A percentile compares a stretch with the other conserved stretches of the same genome.
These are phyloP conservation scores for Aureobasidium musti DNA, from an alignment of 2,329 filamentous ascomycete species.

Conservation along the genomic window DNA sequence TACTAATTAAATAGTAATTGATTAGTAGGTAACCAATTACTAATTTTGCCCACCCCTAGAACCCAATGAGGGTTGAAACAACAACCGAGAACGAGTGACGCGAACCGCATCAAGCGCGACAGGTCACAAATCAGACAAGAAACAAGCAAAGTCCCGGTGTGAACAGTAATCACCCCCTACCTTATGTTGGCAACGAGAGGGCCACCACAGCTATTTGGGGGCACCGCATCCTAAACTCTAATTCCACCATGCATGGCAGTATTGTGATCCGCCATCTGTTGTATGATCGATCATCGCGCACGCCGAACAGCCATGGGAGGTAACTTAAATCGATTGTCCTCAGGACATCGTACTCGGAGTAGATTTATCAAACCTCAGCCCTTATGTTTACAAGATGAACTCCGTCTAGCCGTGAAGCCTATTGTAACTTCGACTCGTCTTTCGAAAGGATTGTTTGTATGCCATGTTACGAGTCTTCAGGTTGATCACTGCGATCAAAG, in stretches of 20 bases:
- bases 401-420: constrained; percentile 11
- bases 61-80: neutral
- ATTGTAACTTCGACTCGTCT: neutral
- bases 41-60: neutral
- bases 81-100: neutral
- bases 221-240: constrained; percentile 2
- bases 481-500: neutral
- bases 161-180: neutral
- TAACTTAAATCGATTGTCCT: neutral
- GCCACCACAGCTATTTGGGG: neutral
- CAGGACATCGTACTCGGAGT: no score
- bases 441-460: neutral
- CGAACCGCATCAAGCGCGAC: neutral
- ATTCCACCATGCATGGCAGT: neutral
- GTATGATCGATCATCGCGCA: neutral
- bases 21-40: no score
- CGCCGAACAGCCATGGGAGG: neutral
- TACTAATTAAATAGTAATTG: no score
- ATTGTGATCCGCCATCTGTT: neutral
- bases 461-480: neutral
- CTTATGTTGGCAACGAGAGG: neutral
- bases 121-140: neutral
- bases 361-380: no score
- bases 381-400: neutral
- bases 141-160: neutral